These are phyloP conservation scores for Brassica rapa DNA, from an alignment of 345 rosid species.

Conservation along the genomic window DNA sequence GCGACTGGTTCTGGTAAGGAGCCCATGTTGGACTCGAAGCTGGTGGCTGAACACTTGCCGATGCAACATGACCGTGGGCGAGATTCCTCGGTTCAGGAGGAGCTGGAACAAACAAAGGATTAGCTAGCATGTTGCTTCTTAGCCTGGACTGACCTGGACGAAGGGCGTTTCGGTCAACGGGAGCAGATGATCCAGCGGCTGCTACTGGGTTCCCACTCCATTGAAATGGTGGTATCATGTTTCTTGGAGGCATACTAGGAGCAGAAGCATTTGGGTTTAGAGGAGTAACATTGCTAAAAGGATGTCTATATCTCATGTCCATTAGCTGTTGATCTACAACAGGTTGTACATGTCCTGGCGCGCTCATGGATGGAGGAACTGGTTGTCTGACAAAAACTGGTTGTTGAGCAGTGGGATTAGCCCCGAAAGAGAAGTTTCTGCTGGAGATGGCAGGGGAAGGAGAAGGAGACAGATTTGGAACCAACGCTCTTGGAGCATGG, in stretches of 20 bases:
- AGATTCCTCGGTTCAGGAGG: conserved; percentile 46
- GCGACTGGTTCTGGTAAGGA: conserved; percentile 37
- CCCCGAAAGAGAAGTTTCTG: conserved; percentile 62
- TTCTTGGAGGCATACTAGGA: conserved; percentile 52
- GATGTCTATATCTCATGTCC: conserved; percentile 48
- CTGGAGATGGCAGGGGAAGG: conserved; percentile 40
- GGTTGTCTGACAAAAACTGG: conserved; percentile 50
- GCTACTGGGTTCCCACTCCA: conserved; percentile 58
- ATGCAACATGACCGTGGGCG: conserved; percentile 48
- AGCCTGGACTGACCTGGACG: conserved; percentile 47
- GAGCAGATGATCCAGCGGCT: conserved; percentile 40
- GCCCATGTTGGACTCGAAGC: conserved; percentile 39
- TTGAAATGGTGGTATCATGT: conserved; percentile 47
- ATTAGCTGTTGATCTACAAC: conserved; percentile 47
- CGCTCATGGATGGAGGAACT: conserved; percentile 46
- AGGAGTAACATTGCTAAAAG: conserved; percentile 39
- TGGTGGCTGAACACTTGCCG: conserved; percentile 48
- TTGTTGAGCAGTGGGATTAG: conserved; percentile 55
- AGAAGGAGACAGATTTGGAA: conserved; percentile 43
- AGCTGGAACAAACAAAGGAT: conserved; percentile 50
- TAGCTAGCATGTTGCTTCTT: conserved; percentile 55
- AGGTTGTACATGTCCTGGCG: conserved; percentile 50
- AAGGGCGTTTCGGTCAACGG: conserved; percentile 46
- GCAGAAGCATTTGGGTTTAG: conserved; percentile 47
- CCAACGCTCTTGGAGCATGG: conserved; percentile 49